These are phyloP conservation scores for Hypoxylon rickii DNA, from an alignment of 495 filamentous ascomycete genomes.

Conservation along the genomic window DNA sequence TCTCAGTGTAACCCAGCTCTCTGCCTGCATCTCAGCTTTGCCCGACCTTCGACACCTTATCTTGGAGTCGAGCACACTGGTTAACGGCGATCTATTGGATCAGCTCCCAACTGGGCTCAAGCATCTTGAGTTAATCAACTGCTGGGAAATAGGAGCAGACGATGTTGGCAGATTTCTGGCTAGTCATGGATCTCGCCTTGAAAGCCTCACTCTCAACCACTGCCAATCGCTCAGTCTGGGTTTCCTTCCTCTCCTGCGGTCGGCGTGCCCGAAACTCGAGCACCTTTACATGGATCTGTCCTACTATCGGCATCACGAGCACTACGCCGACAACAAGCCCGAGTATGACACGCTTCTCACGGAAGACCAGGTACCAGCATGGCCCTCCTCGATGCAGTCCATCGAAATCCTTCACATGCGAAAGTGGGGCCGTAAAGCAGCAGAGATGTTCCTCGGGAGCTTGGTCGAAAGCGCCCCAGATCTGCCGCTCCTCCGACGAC, in stretches of 20 bases:
- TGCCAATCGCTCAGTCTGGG: slow-evolving; percentile 75
- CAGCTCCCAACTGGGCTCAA: slow-evolving; percentile 66
- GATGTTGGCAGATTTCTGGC: slow-evolving; percentile 63
- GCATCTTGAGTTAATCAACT: slow-evolving; percentile 73
- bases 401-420: slow-evolving; percentile 77
- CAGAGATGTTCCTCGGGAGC: slow-evolving; percentile 75
- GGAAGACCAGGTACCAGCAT: slow-evolving; percentile 65
- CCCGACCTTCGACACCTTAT: slow-evolving; percentile 64
- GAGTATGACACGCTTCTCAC: slow-evolving; percentile 67
- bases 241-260: slow-evolving; percentile 65
- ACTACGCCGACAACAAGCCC: slow-evolving; percentile 66
- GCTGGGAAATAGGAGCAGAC: slow-evolving; percentile 65
- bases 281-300: slow-evolving; percentile 73
- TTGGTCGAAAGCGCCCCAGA: slow-evolving; percentile 68
- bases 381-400: slow-evolving; percentile 69
- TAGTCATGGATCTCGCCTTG: slow-evolving; percentile 64
- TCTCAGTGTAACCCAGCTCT: slow-evolving; percentile 54
- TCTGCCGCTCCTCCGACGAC: slow-evolving; percentile 64
- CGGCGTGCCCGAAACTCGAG: slow-evolving; percentile 68
- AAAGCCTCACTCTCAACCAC: slow-evolving; percentile 69
- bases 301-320: slow-evolving; percentile 61
- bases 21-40: slow-evolving; percentile 61
- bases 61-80: slow-evolving; percentile 69
- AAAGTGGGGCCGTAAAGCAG: slow-evolving; percentile 65
- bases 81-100: slow-evolving; percentile 62